Evolutionary conservation across 1,139 yeast genomes (phyloP), one percentile per base, ranked within the genome.

Genomic region (Spathaspora sp.): DNA sequence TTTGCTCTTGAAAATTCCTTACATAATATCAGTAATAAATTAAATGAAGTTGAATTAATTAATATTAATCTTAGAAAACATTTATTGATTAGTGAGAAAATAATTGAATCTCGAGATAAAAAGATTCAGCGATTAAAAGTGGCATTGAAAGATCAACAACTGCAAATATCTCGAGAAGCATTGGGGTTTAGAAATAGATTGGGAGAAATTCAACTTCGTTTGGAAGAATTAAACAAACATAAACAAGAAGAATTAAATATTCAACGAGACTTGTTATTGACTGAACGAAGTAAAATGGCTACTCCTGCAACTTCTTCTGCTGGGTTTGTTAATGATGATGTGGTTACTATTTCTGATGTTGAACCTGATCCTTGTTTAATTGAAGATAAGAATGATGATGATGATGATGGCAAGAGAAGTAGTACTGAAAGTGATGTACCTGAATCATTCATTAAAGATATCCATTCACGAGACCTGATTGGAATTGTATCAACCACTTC

Each of bases 101-200:
- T 86, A 44, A 75, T 85, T 29, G 83, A 78, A 23, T 72, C 81
- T 24, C 74, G 90, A 45, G 82, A 81, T 50, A 75, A 73, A 47
- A 76, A 87, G 42, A 85, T 86, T 41, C 70, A 71, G 45, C 73
- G 76, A 38, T 69, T 87, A 48, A 85, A 84, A 54, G 56, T 60
- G 15, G 63, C 80, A 24, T 66, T 86, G 44, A 67, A 69, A 40
- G 80, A 79, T 16, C 81, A 83, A 47, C 83, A 81, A 52, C 56
- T 62, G 20, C 67, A 73, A 37, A 74, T 82, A 27, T 68, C 68
- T 18, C 67, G 70, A 43, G 88, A 84, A 53, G 70, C 82, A 7
- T 63, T 65, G n/a, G 68, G 71, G 36, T 82, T 84, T 60, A 85
- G 81, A 51, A 64, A 69, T 44, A 78, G 78, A 53, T 65, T 84